Evolutionary conservation across 2,329 filamentous ascomycete genomes (phyloP).

Genomic region (Fusarium phyllophilum): DNA sequence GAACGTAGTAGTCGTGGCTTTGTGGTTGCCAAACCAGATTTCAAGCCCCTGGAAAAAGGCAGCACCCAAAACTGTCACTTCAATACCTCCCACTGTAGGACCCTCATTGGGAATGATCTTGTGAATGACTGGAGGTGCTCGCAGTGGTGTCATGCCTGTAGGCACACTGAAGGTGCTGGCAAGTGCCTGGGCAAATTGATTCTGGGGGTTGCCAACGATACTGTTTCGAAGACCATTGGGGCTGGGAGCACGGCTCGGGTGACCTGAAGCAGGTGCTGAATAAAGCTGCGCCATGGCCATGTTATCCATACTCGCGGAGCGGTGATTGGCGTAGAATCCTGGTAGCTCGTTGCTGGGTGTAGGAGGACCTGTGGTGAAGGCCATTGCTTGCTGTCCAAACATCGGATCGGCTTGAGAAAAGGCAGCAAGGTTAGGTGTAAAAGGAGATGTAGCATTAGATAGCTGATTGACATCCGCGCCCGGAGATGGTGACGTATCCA

Average conservation of each 20-base stretch:
- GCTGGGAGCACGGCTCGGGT: constrained; percentile 81
- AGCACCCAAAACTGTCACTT: constrained; percentile 85
- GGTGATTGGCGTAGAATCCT: constrained; percentile 65
- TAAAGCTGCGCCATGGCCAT: constrained; percentile 72
- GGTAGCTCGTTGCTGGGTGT: constrained; percentile 73
- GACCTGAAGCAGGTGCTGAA: constrained; percentile 76
- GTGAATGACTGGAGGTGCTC: constrained; percentile 70
- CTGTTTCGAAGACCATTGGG: constrained; percentile 66
- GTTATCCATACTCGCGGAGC: constrained; percentile 73
- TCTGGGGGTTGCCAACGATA: constrained; percentile 53
- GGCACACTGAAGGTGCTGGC: constrained; percentile 60
- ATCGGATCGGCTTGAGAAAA: constrained; percentile 59
- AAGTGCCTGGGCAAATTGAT: constrained; percentile 60
- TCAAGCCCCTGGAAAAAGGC: constrained; percentile 81
- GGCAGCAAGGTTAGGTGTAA: constrained; percentile 57
- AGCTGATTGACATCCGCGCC: constrained; percentile 53
- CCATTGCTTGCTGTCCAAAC: constrained; percentile 56
- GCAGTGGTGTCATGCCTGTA: constrained; percentile 60
- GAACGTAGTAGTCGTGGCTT: constrained; percentile 77
- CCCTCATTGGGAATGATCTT: constrained; percentile 87
- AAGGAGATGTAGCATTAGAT: constrained; percentile 61
- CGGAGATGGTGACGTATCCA: constrained; percentile 68
- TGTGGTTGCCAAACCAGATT: constrained; percentile 80
- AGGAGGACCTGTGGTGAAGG: constrained; percentile 67
- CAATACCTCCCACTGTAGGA: constrained; percentile 83